Evolutionary conservation across 2,329 filamentous ascomycete species (phyloP).

Genomic region (Claviceps maximensis): DNA sequence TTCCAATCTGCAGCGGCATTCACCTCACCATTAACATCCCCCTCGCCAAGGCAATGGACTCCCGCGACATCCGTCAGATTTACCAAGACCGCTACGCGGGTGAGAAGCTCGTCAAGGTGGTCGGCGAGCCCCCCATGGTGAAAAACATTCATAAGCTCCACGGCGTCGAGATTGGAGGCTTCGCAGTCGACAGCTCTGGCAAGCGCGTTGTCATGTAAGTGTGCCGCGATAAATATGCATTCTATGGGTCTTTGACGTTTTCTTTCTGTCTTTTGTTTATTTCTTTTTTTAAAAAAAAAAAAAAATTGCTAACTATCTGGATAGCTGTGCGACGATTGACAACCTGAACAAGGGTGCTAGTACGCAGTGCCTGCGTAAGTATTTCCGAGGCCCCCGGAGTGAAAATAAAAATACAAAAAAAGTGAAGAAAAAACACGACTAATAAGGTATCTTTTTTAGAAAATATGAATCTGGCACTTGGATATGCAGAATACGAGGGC

Average conservation of each 20-base stretch:
- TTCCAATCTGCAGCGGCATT: slow-evolving; percentile 53
- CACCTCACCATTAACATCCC: slow-evolving; percentile 85
- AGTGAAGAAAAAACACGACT: too few species aligned
- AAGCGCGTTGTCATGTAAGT: slow-evolving; percentile 70
- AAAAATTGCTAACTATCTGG: slow-evolving; percentile 6
- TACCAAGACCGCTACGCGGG: slow-evolving; percentile 95
- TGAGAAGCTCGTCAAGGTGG: slow-evolving; percentile 87
- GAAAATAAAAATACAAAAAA: too few species aligned
- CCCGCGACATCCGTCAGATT: slow-evolving; percentile 80
- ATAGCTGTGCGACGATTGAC: slow-evolving; percentile 64
- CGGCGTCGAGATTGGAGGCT: slow-evolving; percentile 85
- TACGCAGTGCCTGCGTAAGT: slow-evolving; percentile 82
- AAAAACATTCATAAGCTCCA: slow-evolving; percentile 77
- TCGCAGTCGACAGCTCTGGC: slow-evolving; percentile 80
- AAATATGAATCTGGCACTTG: too few species aligned
- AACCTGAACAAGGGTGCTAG: slow-evolving; percentile 88
- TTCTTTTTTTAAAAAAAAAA: background rate
- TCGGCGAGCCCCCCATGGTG: slow-evolving; percentile 75
- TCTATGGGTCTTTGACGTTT: background rate
- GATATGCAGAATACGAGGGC: too few species aligned
- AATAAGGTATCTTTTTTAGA: too few species aligned
- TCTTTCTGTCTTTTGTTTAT: background rate
- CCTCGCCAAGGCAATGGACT: slow-evolving; percentile 72
- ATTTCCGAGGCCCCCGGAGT: too few species aligned
- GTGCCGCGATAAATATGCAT: slow-evolving; percentile 29